Conservation (phyloP, 140 eudicot species). For the Eryngium alpinum region DNA sequence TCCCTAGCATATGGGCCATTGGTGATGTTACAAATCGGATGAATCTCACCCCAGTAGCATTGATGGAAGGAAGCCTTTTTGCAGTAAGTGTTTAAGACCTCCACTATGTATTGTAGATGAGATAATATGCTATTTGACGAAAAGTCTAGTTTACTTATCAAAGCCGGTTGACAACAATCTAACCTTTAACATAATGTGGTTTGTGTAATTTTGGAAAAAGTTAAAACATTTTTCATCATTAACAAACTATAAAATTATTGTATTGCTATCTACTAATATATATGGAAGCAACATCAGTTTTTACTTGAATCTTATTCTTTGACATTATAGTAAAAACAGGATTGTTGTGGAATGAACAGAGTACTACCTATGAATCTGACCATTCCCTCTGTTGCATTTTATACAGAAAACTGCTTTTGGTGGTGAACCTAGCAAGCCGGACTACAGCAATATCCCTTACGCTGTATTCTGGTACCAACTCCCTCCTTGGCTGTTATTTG, state of each 20-base stretch:
- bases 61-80: constrained; percentile 85
- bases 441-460: constrained; percentile 67
- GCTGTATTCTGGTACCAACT: constrained; percentile 87
- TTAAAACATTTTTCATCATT: too few relatives aligned
- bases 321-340: background rate
- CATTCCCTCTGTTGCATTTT: constrained; percentile 17
- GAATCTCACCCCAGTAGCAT: constrained; percentile 95
- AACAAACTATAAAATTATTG: background rate
- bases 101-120: background rate
- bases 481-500: background rate
- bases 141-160: too few relatives aligned
- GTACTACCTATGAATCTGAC: background rate
- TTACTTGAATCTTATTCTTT: background rate
- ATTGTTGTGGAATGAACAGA: background rate
- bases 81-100: constrained; percentile 55
- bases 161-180: too few relatives aligned
- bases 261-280: background rate
- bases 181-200: background rate
- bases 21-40: constrained; percentile 82
- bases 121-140: too few relatives aligned
- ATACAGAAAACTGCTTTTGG: constrained; percentile 87
- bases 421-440: constrained; percentile 65
- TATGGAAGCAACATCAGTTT: background rate
- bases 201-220: background rate
- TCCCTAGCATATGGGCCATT: constrained; percentile 86